These are phyloP conservation scores for Pseudocercospora pini-densiflorae DNA, from an alignment of 2,329 filamentous ascomycete genomes.

Conservation along the genomic window DNA sequence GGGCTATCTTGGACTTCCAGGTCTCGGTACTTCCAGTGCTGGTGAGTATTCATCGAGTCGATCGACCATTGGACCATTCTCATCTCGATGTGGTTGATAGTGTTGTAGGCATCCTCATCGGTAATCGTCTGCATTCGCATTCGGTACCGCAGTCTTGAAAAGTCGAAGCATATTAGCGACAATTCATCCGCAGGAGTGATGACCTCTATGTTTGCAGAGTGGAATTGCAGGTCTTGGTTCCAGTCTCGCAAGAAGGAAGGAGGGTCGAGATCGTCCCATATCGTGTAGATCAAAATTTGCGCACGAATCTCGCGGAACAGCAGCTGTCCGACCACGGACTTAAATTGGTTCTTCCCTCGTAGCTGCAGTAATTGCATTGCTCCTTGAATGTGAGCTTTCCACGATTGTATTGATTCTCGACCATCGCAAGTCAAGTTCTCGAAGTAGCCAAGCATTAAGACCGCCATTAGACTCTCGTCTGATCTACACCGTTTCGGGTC, in stretches of 20 bases:
- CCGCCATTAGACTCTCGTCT: constrained; percentile 42
- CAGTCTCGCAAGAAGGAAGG: constrained; percentile 37
- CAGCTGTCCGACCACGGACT: constrained; percentile 29
- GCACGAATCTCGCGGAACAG: constrained; percentile 38
- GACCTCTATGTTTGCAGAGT: constrained; percentile 14
- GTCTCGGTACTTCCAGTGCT: constrained; percentile 35
- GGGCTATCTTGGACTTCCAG: constrained; percentile 35
- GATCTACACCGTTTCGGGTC: constrained; percentile 36
- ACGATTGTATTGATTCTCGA: constrained; percentile 39
- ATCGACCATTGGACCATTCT: constrained; percentile 36
- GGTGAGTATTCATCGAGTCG: constrained; percentile 24
- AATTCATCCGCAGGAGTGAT: constrained; percentile 32
- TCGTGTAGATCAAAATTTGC: constrained; percentile 33
- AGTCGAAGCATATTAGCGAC: constrained; percentile 32
- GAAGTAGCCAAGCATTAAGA: constrained; percentile 44
- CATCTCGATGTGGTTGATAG: constrained; percentile 32
- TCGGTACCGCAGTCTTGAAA: constrained; percentile 30
- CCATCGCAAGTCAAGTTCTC: constrained; percentile 42
- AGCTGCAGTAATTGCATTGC: constrained; percentile 42
- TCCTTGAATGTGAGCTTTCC: constrained; percentile 46
- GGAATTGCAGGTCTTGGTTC: constrained; percentile 31
- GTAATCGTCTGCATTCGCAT: constrained; percentile 26
- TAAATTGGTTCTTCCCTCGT: constrained; percentile 39
- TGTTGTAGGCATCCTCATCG: constrained; percentile 30
- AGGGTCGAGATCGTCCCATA: constrained; percentile 38